A percentile compares a stretch with the other conserved stretches of the same genome.
phyloP scores from a whole-genome alignment of 345 rosid species.

The Gossypium thurberi region DNA sequence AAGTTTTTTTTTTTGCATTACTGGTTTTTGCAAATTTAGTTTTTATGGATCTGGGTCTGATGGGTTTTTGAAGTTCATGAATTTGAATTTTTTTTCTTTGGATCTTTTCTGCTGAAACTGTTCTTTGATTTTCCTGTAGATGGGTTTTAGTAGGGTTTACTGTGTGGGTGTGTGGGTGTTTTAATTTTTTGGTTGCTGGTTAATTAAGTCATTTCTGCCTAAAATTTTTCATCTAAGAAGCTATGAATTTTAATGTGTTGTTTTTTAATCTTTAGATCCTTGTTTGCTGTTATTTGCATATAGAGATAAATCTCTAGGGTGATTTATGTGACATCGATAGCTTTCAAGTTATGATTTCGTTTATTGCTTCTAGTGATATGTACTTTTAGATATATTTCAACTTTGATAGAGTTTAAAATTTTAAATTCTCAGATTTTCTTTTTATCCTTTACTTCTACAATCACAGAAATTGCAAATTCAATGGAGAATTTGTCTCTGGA shows the following conservation, averaged over 20 bases:
- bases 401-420: background rate
- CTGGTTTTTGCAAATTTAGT: background rate
- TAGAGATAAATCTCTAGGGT: background rate
- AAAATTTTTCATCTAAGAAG: background rate
- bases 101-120: background rate
- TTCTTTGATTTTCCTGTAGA: background rate
- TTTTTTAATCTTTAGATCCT: background rate
- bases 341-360: slow-evolving; percentile 1
- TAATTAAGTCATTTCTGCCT: background rate
- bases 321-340: background rate
- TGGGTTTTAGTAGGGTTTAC: background rate
- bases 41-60: slow-evolving; percentile 4
- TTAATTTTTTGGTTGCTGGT: background rate
- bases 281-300: background rate
- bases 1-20: background rate
- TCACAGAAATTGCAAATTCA: slow-evolving; percentile 51
- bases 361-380: background rate
- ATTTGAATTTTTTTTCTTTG: background rate
- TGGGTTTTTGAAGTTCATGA: background rate
- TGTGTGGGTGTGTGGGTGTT: too few species aligned
- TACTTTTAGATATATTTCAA: background rate
- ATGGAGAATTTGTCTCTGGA: slow-evolving; percentile 54
- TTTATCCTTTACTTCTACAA: slow-evolving; percentile 19
- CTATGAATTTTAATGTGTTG: background rate
- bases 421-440: background rate